Base-by-base conservation (phyloP, 805 yeast species). In the Candida pini region DNA sequence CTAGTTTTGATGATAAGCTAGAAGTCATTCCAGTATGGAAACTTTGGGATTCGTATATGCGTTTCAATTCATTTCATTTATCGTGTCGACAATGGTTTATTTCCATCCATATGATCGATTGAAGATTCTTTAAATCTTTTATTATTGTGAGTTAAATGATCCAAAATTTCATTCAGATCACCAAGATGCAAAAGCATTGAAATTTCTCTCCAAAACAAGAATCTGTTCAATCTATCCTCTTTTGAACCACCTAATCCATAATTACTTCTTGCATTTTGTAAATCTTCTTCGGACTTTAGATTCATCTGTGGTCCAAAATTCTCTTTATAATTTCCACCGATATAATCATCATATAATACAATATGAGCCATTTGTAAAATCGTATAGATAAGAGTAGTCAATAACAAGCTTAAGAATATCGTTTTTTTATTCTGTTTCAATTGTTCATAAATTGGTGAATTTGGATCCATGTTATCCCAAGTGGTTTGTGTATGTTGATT, bases 141-240 rank as follows among this genome's bases (percentile, higher is more conserved):
- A n/a, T n/a, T n/a, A n/a, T n/a, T n/a, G n/a, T n/a, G n/a, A n/a
- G n/a, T 35, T 26, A 54, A 31, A 35, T 45, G 36, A 9, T 38
- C 38, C 10, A 48, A 10, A 5, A 53, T 45, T 26, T 49, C 49
- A 25, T 35, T 35, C 13, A 51, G 35, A 18, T 55, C 59, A 5
- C 56, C 53, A 7, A 46, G 32, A 18, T 35, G 39, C 35, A 60
- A 39, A 18, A 60, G 24, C 50, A 44, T 44, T 14, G 54, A 38
- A 9, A 62, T 38, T 29, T 55, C 45, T 45, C 78, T 60, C 47
- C 72, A 73, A 78, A 78, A 73, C 36, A 78, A 43, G 48, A 78
- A 78, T 39, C 86, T 61, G 38, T 67, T 61, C 18, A 78, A 64
- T 24, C 84, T 60, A 3, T 74, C 69, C 31, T 69, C 54, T 41